Conservation (phyloP, 1,139 yeast genomes). For the Diutina scorzettiae region DNA sequence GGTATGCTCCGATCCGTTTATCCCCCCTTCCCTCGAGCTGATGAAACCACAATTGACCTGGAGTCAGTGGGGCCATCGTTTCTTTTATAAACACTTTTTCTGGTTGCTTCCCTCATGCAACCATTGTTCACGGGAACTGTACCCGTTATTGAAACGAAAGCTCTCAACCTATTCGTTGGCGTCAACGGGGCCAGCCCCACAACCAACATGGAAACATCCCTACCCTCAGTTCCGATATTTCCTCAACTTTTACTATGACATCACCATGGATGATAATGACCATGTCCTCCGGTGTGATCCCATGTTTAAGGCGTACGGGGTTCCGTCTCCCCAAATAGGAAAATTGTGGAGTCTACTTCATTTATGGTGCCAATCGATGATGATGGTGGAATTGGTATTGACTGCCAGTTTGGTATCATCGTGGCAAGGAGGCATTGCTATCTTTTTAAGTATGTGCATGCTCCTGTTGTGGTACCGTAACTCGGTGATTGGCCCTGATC, state of each 20-base stretch:
- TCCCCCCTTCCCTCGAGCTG: background rate
- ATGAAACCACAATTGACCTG: background rate
- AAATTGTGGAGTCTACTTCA: background rate
- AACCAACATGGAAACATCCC: background rate
- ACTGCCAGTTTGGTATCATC: background rate
- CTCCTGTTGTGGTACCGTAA: constrained; percentile 2
- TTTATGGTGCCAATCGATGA: background rate
- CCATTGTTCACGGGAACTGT: background rate
- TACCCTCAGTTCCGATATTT: constrained; percentile 1
- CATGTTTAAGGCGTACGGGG: background rate
- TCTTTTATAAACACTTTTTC: background rate
- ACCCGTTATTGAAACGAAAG: constrained; percentile 2
- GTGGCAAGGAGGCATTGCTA: background rate
- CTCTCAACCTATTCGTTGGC: background rate
- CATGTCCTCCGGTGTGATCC: constrained; percentile 5
- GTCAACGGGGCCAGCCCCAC: background rate
- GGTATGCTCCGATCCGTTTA: background rate
- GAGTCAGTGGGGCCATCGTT: no score
- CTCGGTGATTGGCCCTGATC: background rate
- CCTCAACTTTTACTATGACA: background rate
- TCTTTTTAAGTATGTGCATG: constrained; percentile 2
- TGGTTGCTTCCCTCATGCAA: constrained; percentile 2
- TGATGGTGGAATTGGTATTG: background rate
- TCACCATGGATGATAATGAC: constrained; percentile 5
- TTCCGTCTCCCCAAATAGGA: background rate